Conservation (phyloP, 768 basidiomycete species). For the Kwoniella sp. region DNA sequence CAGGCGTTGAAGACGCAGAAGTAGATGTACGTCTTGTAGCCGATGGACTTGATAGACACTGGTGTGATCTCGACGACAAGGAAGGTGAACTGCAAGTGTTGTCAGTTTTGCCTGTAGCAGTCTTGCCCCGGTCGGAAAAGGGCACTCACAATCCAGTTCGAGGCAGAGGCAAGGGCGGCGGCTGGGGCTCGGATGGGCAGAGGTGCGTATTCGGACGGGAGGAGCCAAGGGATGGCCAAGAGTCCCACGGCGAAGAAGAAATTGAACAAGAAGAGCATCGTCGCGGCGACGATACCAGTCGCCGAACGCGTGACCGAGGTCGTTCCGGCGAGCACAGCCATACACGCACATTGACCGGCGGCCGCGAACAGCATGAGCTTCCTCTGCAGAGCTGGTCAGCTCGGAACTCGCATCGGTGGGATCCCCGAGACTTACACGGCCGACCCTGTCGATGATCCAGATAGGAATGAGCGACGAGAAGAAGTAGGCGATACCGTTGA, state of each 20-base stretch:
- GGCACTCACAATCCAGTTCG: constrained; percentile 18
- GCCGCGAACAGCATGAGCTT: constrained; percentile 14
- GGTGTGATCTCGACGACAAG: constrained; percentile 22
- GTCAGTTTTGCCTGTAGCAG: too few species aligned
- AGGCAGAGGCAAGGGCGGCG: constrained; percentile 15
- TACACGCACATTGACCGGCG: constrained; percentile 9
- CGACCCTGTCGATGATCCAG: constrained; percentile 11
- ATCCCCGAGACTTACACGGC: constrained; percentile 1
- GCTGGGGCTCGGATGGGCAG: constrained; percentile 20
- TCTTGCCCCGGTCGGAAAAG: too few species aligned
- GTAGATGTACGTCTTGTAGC: constrained; percentile 14
- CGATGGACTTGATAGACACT: constrained; percentile 12
- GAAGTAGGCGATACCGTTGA: constrained; percentile 14
- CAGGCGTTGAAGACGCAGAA: constrained; percentile 18
- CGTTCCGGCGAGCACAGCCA: constrained; percentile 12
- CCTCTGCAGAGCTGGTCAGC: not conserved
- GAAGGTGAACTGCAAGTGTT: constrained; percentile 10
- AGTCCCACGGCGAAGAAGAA: constrained; percentile 16
- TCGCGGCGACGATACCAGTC: constrained; percentile 9
- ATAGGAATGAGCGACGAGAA: constrained; percentile 6
- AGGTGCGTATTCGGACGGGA: constrained; percentile 19
- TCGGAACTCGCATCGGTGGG: not conserved
- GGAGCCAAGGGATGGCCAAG: constrained; percentile 22
- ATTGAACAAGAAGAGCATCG: constrained; percentile 12
- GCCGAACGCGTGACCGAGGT: not conserved